phyloP scores from a whole-genome alignment of 2,329 filamentous ascomycete species.

The Monilinia polystroma region DNA sequence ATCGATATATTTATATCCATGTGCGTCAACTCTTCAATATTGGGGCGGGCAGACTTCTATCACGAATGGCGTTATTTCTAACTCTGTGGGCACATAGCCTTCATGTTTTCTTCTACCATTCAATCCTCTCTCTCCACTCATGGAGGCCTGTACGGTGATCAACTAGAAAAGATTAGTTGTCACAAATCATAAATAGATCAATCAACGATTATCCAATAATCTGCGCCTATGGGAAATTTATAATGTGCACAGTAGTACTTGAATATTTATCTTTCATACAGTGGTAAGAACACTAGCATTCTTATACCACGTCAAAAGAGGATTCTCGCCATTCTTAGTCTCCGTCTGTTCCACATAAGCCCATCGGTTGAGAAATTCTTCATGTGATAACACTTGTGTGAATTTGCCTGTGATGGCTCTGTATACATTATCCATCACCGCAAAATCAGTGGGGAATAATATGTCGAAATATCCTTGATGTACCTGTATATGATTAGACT shows the following conservation, averaged over 20 bases:
- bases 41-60: neutral
- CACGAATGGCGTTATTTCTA: no score
- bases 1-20: neutral
- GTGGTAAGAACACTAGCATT: slow-evolving; percentile 94
- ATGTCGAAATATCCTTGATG: slow-evolving; percentile 99
- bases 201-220: slow-evolving; percentile 5
- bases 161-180: slow-evolving; percentile 7
- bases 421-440: slow-evolving; percentile 87
- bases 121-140: neutral
- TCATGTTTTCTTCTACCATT: neutral
- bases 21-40: neutral
- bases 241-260: slow-evolving; percentile 13
- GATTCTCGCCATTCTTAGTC: slow-evolving; percentile 90
- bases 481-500: slow-evolving; percentile 55
- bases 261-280: slow-evolving; percentile 50
- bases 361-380: slow-evolving; percentile 88
- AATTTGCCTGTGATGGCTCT: slow-evolving; percentile 89
- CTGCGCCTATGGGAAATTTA: neutral
- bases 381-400: slow-evolving; percentile 80
- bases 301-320: slow-evolving; percentile 87
- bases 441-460: slow-evolving; percentile 94
- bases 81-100: neutral
- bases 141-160: neutral
- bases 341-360: slow-evolving; percentile 86
- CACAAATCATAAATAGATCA: neutral